phyloP scores from a whole-genome alignment of 1,284 basidiomycete genomes.

The Moesziomyces sp. region DNA sequence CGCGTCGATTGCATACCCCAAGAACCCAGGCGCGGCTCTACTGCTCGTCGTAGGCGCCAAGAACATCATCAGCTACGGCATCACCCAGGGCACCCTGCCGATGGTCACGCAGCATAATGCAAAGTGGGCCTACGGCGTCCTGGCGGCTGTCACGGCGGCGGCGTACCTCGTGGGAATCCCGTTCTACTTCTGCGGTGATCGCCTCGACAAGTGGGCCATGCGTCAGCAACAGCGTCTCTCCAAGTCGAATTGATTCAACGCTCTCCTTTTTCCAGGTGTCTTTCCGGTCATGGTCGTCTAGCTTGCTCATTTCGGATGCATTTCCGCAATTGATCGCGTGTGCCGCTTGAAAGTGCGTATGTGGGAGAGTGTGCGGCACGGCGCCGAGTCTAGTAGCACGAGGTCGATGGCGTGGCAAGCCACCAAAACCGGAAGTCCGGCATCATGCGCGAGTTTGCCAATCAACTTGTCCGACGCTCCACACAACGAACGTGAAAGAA shows the following conservation, averaged over 20 bases:
- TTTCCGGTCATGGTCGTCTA: too few relatives aligned
- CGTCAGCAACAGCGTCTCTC: slow-evolving; percentile 4
- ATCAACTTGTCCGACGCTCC: too few relatives aligned
- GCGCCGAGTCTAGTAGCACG: too few relatives aligned
- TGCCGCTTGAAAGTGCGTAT: too few relatives aligned
- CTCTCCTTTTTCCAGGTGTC: too few relatives aligned
- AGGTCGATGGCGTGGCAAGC: too few relatives aligned
- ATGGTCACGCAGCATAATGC: slow-evolving; percentile 2
- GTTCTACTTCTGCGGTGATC: slow-evolving; percentile 5
- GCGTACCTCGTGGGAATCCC: slow-evolving; percentile 1
- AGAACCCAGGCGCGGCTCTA: slow-evolving; percentile 4
- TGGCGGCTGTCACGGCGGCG: neutral
- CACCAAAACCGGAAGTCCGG: too few relatives aligned
- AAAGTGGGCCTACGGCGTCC: slow-evolving; percentile 8
- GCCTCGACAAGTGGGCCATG: slow-evolving; percentile 8
- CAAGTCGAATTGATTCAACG: neutral
- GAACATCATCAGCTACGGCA: slow-evolving; percentile 11
- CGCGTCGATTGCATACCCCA: slow-evolving; percentile 3
- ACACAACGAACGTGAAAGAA: too few relatives aligned
- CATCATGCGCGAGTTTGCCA: too few relatives aligned
- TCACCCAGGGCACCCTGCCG: slow-evolving; percentile 5
- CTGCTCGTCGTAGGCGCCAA: slow-evolving; percentile 6
- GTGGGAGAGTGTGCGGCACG: too few relatives aligned
- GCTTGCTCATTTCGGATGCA: too few relatives aligned
- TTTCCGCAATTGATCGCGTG: too few relatives aligned